phyloP scores from a whole-genome alignment of 2,329 filamentous ascomycete species.

The Alternaria triticina region DNA sequence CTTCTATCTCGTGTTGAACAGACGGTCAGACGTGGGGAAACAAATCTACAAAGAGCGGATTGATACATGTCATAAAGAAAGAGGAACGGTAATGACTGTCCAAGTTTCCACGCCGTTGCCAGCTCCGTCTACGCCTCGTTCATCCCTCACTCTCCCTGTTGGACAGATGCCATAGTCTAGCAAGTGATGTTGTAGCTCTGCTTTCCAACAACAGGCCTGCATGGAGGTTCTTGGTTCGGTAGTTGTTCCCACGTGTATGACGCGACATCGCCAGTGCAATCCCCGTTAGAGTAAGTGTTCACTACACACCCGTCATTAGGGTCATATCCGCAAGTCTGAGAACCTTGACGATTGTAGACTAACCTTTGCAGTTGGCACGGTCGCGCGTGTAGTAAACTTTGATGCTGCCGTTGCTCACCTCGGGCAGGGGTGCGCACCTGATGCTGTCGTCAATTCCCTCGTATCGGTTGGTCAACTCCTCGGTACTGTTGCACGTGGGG shows the following conservation, averaged over 20 bases:
- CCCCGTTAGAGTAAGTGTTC: not conserved
- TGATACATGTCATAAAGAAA: too few relatives aligned
- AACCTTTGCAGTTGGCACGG: too few relatives aligned
- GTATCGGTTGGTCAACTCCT: not conserved
- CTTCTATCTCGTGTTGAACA: not conserved
- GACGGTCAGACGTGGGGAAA: not conserved
- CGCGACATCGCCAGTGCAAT: not conserved
- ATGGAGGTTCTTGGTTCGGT: too few relatives aligned
- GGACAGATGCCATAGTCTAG: not conserved
- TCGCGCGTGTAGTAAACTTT: too few relatives aligned
- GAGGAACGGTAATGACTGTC: not conserved
- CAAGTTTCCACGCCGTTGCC: not conserved
- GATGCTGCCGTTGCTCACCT: too few relatives aligned
- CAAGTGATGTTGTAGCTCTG: not conserved
- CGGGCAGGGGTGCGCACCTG: too few relatives aligned
- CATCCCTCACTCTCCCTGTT: rapidly evolving
- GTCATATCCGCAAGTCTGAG: too few relatives aligned
- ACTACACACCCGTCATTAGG: not conserved
- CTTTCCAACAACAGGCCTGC: not conserved
- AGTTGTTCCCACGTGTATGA: too few relatives aligned
- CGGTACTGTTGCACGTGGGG: not conserved
- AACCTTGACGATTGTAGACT: too few relatives aligned
- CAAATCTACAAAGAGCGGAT: not conserved
- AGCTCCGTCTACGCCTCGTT: not conserved
- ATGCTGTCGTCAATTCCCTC: too few relatives aligned